Conservation (phyloP, 148 eudicot genomes). For the Rhododendron ferrugineum region DNA sequence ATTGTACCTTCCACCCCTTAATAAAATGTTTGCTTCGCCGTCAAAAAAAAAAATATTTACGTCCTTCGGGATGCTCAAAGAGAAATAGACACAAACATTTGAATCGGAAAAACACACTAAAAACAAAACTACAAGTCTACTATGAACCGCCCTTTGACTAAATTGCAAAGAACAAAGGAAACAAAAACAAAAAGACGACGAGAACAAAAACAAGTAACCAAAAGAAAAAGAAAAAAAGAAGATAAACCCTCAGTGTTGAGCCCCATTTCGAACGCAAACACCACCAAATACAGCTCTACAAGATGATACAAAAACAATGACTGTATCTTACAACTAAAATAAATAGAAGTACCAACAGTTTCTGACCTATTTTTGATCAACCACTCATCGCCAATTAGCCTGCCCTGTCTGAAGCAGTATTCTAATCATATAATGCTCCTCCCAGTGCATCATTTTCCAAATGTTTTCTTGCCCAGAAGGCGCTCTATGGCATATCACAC, state of each 20-base stretch:
- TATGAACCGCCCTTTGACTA: background rate
- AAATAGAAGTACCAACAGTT: background rate
- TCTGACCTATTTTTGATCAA: slow-evolving; percentile 2
- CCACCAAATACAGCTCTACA: slow-evolving; percentile 7
- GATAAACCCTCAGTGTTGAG: background rate
- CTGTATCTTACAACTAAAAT: slow-evolving; percentile 13
- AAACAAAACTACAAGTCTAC: too few species aligned
- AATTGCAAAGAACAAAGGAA: background rate
- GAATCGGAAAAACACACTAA: too few species aligned
- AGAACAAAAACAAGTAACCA: background rate
- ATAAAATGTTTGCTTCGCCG: too few species aligned
- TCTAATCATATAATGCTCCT: background rate
- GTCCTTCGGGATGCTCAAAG: too few species aligned
- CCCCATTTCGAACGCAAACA: slow-evolving; percentile 2
- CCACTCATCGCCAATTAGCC: slow-evolving; percentile 8
- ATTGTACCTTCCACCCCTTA: too few species aligned
- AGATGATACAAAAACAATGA: slow-evolving; percentile 6
- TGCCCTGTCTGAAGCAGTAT: background rate
- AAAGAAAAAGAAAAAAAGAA: background rate
- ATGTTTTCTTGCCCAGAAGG: background rate
- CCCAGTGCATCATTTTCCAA: background rate
- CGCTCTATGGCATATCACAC: background rate
- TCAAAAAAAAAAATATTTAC: too few species aligned
- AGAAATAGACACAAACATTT: too few species aligned
- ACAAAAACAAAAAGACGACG: background rate